Evolutionary conservation across 225 moss, liverwort and hornwort genomes (phyloP).

Genomic region (Bryoerythrophyllum caledonicum): DNA sequence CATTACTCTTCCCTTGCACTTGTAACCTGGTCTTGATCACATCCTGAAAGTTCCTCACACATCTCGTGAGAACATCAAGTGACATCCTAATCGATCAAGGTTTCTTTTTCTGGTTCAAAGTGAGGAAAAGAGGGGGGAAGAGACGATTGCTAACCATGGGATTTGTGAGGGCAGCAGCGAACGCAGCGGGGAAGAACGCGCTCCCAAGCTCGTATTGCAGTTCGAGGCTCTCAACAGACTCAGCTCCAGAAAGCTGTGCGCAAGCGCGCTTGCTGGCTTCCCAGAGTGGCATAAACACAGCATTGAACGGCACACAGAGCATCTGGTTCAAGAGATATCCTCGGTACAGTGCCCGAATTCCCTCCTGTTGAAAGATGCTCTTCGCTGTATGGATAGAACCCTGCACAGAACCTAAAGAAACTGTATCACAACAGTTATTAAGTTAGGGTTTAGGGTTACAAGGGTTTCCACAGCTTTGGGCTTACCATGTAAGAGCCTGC

Average conservation of each 20-base stretch:
- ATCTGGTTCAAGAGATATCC: conserved; percentile 77
- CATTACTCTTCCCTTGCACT: conserved; percentile 82
- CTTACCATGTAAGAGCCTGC: conserved; percentile 65
- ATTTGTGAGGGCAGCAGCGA: conserved; percentile 79
- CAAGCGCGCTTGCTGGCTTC: conserved; percentile 60
- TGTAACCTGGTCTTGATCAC: conserved; percentile 84
- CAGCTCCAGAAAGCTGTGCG: conserved; percentile 56
- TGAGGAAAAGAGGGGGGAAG: neutral
- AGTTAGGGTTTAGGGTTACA: too few species aligned
- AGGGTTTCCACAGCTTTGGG: too few species aligned
- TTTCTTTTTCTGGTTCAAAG: neutral
- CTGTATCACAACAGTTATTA: too few species aligned
- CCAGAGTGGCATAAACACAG: conserved; percentile 84
- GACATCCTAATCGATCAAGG: too few species aligned
- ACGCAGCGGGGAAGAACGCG: conserved; percentile 58
- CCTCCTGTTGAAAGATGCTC: conserved; percentile 59
- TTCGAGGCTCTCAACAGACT: conserved; percentile 58
- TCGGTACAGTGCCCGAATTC: conserved; percentile 61
- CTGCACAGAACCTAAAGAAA: conserved; percentile 25
- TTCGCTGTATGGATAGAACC: conserved; percentile 66
- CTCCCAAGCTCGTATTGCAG: conserved; percentile 75
- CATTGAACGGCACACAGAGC: conserved; percentile 85
- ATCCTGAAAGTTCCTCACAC: conserved; percentile 51
- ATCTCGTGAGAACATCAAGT: neutral
- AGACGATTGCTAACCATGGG: conserved; percentile 55